Base-by-base conservation (phyloP, 1,284 basidiomycete species). In the Serendipita sp. region DNA sequence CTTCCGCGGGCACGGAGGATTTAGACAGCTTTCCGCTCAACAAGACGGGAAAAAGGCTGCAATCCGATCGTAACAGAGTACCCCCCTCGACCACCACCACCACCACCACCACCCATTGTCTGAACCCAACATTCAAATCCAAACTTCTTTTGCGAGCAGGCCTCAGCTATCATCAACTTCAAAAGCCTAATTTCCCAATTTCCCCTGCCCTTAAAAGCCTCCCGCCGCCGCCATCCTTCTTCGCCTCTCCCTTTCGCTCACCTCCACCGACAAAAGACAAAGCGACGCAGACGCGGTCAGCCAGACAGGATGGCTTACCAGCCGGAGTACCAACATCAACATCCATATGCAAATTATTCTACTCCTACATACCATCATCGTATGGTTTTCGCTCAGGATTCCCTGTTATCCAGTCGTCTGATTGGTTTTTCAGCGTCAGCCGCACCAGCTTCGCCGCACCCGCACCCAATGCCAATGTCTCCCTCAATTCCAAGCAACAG, bases 171-270 rank as follows among this genome's bases (percentile, higher is more conserved):
- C 43, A 44, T 17, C 32, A 26, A 58, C 53, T 58, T 58, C 53
- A 58, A 58, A 58, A 58, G 53, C 32, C n/a, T 58, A 58, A 58
- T 22, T 58, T n/a, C 32, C 53, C 32, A 34, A 35, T 35, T 8
- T n/a, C 53, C 12, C 26, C 43, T 17, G 13, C 43, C 43, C 32
- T 58, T 32, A 58, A 30, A 58, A 58, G 29, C 53, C 53, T 58
- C 15, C 26, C 47, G 47, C 29, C 29, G 15, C 53, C 29, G 26
- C 53, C n/a, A 8, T 32, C 26, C 53, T 30, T 58, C 29, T 58
- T 58, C 8, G 12, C 15, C 53, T 5, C n/a, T 29, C 45, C 5
- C 45, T n/a, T 49, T 58, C 29, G 15, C 53, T 58, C n/a, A 58
- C 53, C n/a, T 58, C 32, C 8, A 22, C 53, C 17, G 47, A 22